These are phyloP conservation scores for Sanguinoderma infundibulare DNA, from an alignment of 1,284 basidiomycete species.

Conservation along the genomic window DNA sequence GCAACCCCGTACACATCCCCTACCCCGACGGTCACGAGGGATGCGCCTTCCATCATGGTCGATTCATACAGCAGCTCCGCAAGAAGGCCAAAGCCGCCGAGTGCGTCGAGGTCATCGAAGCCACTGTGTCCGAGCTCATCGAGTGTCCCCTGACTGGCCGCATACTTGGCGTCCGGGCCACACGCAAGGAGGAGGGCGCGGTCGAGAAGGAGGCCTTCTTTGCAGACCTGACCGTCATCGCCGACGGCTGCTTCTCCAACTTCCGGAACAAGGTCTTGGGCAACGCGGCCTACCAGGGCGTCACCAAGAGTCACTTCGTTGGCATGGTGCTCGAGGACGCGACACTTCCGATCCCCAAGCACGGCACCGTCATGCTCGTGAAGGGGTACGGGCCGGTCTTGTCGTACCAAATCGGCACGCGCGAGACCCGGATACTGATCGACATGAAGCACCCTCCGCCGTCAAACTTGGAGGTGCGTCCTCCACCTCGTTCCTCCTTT, in stretches of 20 bases:
- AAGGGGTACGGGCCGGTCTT: slow-evolving; percentile 82
- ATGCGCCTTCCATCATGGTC: slow-evolving; percentile 93
- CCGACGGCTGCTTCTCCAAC: slow-evolving; percentile 95
- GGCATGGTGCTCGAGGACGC: slow-evolving; percentile 38
- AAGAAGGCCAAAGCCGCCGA: slow-evolving; percentile 62
- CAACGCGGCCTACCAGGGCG: slow-evolving; percentile 15
- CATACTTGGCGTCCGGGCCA: slow-evolving; percentile 68
- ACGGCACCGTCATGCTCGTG: slow-evolving; percentile 87
- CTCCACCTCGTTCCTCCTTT: neutral
- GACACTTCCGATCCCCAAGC: slow-evolving; percentile 78
- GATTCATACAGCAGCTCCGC: slow-evolving; percentile 85
- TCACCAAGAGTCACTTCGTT: slow-evolving; percentile 24
- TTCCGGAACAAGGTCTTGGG: slow-evolving; percentile 69
- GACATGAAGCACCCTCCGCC: slow-evolving; percentile 91
- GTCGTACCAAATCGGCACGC: slow-evolving; percentile 82
- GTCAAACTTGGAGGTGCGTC: slow-evolving; percentile 71
- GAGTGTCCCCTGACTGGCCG: slow-evolving; percentile 59
- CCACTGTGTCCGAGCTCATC: slow-evolving; percentile 79
- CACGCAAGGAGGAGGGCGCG: slow-evolving; percentile 43
- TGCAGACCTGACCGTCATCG: slow-evolving; percentile 86
- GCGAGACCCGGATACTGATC: slow-evolving; percentile 90
- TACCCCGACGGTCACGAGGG: slow-evolving; percentile 81
- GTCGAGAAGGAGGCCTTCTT: slow-evolving; percentile 57
- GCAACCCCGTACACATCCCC: slow-evolving; percentile 80
- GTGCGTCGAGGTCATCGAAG: slow-evolving; percentile 81